A percentile compares a stretch with the other conserved stretches of the same genome.
These are phyloP conservation scores for Huntiella decipiens DNA, from an alignment of 2,329 filamentous ascomycete genomes.

Conservation along the genomic window DNA sequence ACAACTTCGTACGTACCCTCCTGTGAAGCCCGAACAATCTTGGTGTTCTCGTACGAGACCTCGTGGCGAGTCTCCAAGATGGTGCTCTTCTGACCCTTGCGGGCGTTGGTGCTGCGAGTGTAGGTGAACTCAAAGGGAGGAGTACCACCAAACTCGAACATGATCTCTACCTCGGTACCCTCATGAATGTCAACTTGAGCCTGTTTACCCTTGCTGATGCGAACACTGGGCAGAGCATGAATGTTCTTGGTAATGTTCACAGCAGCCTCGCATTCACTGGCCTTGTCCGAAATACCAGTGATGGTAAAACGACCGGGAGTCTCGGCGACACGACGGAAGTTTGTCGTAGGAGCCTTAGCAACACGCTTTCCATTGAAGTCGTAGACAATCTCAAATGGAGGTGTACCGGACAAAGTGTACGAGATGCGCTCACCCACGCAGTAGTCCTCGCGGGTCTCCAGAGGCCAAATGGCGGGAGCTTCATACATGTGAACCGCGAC, in stretches of 20 bases:
- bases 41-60: constrained; percentile 59
- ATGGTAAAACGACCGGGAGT: constrained; percentile 77
- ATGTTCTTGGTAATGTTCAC: constrained; percentile 67
- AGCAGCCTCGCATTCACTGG: constrained; percentile 67
- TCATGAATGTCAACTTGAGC: constrained; percentile 87
- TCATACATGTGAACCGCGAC: constrained; percentile 88
- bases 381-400: constrained; percentile 87
- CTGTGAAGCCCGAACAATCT: constrained; percentile 68
- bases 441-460: constrained; percentile 72
- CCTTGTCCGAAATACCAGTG: constrained; percentile 69
- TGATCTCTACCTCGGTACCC: constrained; percentile 78
- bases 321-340: constrained; percentile 84
- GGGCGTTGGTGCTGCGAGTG: constrained; percentile 72
- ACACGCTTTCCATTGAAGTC: constrained; percentile 69
- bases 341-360: constrained; percentile 60
- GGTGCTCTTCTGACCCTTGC: constrained; percentile 55
- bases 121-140: constrained; percentile 97
- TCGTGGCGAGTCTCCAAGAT: constrained; percentile 86
- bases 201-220: constrained; percentile 67
- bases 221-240: constrained; percentile 80
- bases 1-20: constrained; percentile 97
- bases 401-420: constrained; percentile 75
- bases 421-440: constrained; percentile 90
- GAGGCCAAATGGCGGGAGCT: constrained; percentile 72
- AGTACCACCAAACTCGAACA: constrained; percentile 88